Base-by-base conservation (phyloP, 176 grass and related monocot genomes). In the Zea luxurians region DNA sequence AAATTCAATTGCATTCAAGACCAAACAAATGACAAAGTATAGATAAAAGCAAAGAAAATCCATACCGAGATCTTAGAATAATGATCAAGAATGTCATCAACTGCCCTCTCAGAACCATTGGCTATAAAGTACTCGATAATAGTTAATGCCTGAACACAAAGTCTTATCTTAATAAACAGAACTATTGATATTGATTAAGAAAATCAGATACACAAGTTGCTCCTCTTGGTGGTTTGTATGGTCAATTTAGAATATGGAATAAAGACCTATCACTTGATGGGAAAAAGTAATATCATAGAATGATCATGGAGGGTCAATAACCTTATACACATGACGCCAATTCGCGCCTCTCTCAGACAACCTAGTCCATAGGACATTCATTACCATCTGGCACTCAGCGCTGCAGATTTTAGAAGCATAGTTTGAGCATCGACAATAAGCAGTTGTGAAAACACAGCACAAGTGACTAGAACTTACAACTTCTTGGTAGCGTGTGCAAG, bases 81-180 rank as follows among this genome's bases (percentile, higher is more conserved):
- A 87, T 93, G 92, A 78, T 95, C 92, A 2, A 95, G 82, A 86
- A 99, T 99, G 76, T 95, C 64, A 89, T 99, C 96, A 86, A 99
- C 81, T 89, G 92, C 96, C 64, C 88, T 75, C 74, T 99, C 92
- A 63, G 96, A 99, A 78, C 96, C 92, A 82, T 99, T 95, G 62
- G 96, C 96, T 73, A 99, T 83, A 76, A 99, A 88, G 79, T 99
- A 99, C 72, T 99, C 96, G 57, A 99, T 92, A 66, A 99, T 89
- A 70, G 96, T 93, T 81, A 96, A 83, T 4, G 92, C 88, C 96
- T 99, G 73, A 13, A 57, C 48, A 81, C 66, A 68, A 21, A 77
- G 3, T 68, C 18, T 67, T 65, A 34, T 47, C n/a, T 89, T 89
- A 88, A 67, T 73, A 54, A 74, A 74, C 20, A 62, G 47, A 45